Base-by-base conservation (phyloP, 306 rosid species). In the Inga oerstediana region DNA sequence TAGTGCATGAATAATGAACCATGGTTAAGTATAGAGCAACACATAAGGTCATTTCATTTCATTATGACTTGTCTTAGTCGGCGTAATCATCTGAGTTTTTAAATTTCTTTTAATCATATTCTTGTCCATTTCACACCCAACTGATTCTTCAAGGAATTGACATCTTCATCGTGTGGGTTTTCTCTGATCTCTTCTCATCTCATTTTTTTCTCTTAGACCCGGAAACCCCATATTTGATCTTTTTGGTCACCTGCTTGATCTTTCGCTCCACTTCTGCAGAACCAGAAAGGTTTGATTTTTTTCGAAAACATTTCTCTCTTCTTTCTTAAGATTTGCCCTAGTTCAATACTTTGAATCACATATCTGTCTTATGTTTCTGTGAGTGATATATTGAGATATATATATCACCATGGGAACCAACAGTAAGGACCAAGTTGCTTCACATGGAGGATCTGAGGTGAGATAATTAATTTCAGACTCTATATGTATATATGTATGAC, bases 321-420 rank as follows among this genome's bases (percentile, higher is more conserved):
- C 20, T 17, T 80, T 73, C 72, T 75, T 20, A 30, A 59, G 66
- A 81, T 79, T 65, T 75, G 59, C 67, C 49, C 34, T 46, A 77
- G 72, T 30, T 71, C 58, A 62, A 77, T 51, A 35, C 65, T 66
- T 35, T 75, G 9, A 66, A 81, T 39, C 72, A 32, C n/a, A 35
- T 12, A 2, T 45, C 20, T 64, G 66, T 87, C 74, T 52, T 58
- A 12, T 75, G 86, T 19, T 78, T 84, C 77, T 78, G 16, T 58
- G 86, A 86, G 81, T 82, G 84, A 76, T 74, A 77, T 59, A 77
- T 59, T 59, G 30, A 59, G 32, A 62, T 71, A 87, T 66, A 27
- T 27, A 66, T 76, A 79, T 65, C 79, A 75, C 87, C 49, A 88
- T 85, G 93, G 91, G 94, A 84, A 90, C 92, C 75, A 94, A 94